phyloP scores from a whole-genome alignment of 306 rosid species.

The Styphnolobium japonicum region DNA sequence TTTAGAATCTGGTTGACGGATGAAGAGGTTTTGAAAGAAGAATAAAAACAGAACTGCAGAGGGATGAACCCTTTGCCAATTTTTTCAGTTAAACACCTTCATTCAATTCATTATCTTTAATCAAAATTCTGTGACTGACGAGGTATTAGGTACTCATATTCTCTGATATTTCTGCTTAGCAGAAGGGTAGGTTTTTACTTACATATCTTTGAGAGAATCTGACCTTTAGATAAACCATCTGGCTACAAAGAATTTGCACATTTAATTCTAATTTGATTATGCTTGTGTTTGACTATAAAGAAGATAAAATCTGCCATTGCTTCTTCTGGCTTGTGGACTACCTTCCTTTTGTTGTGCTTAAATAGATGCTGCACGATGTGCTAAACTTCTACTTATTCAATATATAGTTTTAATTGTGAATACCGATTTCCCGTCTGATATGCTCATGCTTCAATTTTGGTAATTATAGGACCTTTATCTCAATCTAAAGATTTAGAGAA shows the following conservation, averaged over 20 bases:
- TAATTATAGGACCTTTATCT: slow-evolving; percentile 64
- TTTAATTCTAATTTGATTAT: not conserved
- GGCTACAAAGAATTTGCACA: not conserved
- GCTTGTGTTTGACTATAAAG: not conserved
- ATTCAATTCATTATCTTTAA: not conserved
- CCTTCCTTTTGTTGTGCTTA: not conserved
- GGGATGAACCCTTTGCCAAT: not conserved
- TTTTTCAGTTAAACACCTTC: not conserved
- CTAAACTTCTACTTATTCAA: not conserved
- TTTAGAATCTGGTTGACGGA: not conserved
- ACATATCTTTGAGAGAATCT: not conserved
- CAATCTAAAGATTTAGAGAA: slow-evolving; percentile 44
- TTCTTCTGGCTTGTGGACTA: slow-evolving; percentile 1
- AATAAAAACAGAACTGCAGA: not conserved
- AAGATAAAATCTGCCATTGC: slow-evolving; percentile 2
- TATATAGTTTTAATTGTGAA: not conserved
- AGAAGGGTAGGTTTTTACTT: not conserved
- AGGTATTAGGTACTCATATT: not conserved
- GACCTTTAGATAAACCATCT: not conserved
- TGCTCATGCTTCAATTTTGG: slow-evolving; percentile 15
- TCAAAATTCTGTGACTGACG: not conserved
- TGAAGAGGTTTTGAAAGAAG: slow-evolving; percentile 8
- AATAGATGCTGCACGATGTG: not conserved
- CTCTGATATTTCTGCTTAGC: not conserved
- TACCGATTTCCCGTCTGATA: not conserved